Percentiles rank a stretch among this genome's conserved stretches.
Evolutionary conservation across 2,329 filamentous ascomycete species (phyloP).

Genomic region (Macrophomina phaseolina): DNA sequence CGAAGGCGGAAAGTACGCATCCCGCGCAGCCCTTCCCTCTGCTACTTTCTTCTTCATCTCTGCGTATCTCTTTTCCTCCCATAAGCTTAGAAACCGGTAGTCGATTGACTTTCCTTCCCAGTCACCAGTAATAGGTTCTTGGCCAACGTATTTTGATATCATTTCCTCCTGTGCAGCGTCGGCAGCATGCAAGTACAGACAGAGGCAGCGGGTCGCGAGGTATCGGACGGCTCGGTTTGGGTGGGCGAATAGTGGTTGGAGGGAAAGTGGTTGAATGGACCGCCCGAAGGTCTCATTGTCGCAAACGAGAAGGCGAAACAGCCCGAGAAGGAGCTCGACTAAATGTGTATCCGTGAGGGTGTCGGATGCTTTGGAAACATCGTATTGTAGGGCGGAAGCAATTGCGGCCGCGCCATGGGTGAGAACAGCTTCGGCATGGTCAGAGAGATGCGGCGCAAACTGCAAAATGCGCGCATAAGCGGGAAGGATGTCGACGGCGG

Average conservation of each 20-base stretch:
- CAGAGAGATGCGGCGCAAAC: conserved; percentile 78
- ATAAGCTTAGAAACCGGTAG: conserved; percentile 73
- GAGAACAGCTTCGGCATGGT: conserved; percentile 66
- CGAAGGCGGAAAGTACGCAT: neutral
- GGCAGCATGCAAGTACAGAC: conserved; percentile 76
- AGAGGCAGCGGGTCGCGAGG: conserved; percentile 81
- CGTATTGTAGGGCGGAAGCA: conserved; percentile 5
- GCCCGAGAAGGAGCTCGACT: conserved; percentile 65
- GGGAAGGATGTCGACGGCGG: conserved; percentile 55
- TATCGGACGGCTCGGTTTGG: conserved; percentile 70
- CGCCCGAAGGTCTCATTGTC: conserved; percentile 71
- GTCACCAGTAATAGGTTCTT: conserved; percentile 67
- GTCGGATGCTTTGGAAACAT: conserved; percentile 29
- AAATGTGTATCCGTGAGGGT: conserved; percentile 46
- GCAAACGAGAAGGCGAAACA: conserved; percentile 80
- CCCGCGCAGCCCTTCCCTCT: neutral
- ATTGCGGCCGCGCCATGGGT: neutral
- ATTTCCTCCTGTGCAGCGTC: conserved; percentile 79
- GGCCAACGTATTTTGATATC: conserved; percentile 68
- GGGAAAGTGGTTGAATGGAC: conserved; percentile 67
- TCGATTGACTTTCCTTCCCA: conserved; percentile 81
- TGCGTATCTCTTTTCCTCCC: conserved; percentile 65
- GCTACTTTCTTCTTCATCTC: conserved; percentile 33
- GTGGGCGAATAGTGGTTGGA: conserved; percentile 72
- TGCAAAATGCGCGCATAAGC: conserved; percentile 82